phyloP scores from a whole-genome alignment of 768 basidiomycete species.

The Rhodotorula graminis region DNA sequence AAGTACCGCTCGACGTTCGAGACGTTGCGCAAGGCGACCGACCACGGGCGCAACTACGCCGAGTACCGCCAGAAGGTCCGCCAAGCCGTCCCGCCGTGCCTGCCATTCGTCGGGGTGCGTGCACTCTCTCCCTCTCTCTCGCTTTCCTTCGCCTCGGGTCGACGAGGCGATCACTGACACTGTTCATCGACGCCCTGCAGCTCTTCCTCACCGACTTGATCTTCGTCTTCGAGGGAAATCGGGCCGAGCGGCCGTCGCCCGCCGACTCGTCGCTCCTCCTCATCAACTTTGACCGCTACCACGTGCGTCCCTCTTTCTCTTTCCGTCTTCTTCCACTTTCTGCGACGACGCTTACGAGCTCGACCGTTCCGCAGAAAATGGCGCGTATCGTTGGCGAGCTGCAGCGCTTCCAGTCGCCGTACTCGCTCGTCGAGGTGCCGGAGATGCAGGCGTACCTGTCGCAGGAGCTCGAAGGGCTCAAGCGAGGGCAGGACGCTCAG shows the following conservation, averaged over 20 bases:
- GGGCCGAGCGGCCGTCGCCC: constrained; percentile 74
- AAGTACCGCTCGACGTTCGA: constrained; percentile 80
- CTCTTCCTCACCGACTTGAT: constrained; percentile 87
- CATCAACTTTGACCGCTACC: constrained; percentile 95
- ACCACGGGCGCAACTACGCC: constrained; percentile 82
- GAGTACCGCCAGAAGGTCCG: constrained; percentile 84
- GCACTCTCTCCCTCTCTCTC: too few relatives aligned
- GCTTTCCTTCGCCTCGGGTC: too few relatives aligned
- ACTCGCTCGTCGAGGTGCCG: constrained; percentile 78
- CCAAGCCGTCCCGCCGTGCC: constrained; percentile 81
- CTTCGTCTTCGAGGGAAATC: constrained; percentile 83
- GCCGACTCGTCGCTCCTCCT: constrained; percentile 68
- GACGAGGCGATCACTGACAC: background rate
- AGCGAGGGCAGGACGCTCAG: constrained; percentile 27
- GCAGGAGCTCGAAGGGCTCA: constrained; percentile 17
- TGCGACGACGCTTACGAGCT: background rate
- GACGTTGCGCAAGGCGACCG: constrained; percentile 72
- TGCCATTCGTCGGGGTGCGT: constrained; percentile 81
- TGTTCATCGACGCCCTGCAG: constrained; percentile 27
- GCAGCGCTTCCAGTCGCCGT: constrained; percentile 84
- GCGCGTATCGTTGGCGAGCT: constrained; percentile 56
- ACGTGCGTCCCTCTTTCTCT: constrained; percentile 68
- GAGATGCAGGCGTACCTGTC: constrained; percentile 78
- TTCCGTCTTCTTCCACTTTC: constrained; percentile 53
- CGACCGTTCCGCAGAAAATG: constrained; percentile 36